Base-by-base conservation (phyloP, 2,329 filamentous ascomycete species). In the Fusarium mundagurra region DNA sequence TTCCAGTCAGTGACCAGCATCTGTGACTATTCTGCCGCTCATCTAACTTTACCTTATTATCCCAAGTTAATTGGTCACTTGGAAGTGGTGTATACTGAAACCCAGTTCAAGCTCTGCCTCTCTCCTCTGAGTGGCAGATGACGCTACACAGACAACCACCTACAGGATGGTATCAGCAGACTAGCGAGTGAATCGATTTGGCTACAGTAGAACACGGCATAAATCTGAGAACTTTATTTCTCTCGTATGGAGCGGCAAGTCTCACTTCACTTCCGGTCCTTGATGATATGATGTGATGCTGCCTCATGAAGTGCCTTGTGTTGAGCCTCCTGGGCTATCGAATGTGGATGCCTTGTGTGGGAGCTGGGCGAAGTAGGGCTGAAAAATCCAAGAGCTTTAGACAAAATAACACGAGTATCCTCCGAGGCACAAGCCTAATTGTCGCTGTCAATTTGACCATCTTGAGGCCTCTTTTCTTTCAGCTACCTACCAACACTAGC, bases 341-440 rank as follows among this genome's bases (percentile, higher is more conserved):
- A 43, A 22, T 45, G 48, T 43, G 31, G 64, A 27, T 50, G 64
- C 50, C 50, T 64, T 39, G 44, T 33, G 50, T 16, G 62, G 38
- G 33, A 43, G 29, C 48, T 57, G 57, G 45, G 62, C 64, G 64
- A 22, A 67, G 33, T 55, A 67, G 60, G 60, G 64, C 64, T 64
- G 64, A 67, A 50, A 50, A 61, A 31, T 39, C 1, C 14, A 24
- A 18, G 34, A 24, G 0, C 5, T 13, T 5, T 8, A 13, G 53
- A 39, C 61, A 64, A 48, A 64, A 64, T 61, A 60, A 41, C 3
- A 14, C 9, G 11, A 13, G 8, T 22, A 60, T 41, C n/a, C n/a
- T 60, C 41, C 39, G 20, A 58, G 6, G 9, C 11, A 13, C 9
- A 24, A 31, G 60, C 18, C n/a, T 33, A 7, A n/a, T 34, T 57